Percentiles rank a stretch among this genome's conserved stretches.
These are phyloP conservation scores for Leccinum ochraceum DNA, from an alignment of 768 basidiomycete genomes.

Conservation along the genomic window DNA sequence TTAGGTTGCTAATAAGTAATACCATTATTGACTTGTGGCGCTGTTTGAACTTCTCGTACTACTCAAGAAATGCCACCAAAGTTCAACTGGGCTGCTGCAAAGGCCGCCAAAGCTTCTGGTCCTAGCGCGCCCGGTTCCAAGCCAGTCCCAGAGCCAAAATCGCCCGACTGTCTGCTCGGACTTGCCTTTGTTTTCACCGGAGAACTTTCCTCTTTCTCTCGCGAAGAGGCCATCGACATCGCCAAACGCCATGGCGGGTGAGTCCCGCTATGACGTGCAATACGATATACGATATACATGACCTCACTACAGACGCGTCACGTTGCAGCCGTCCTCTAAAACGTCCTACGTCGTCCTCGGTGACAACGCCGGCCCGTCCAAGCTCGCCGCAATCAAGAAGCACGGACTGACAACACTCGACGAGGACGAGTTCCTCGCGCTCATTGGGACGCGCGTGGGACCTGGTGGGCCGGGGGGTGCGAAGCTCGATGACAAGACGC, in stretches of 20 bases:
- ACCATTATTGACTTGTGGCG: not conserved
- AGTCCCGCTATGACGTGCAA: conserved; percentile 29
- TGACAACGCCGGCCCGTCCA: conserved; percentile 82
- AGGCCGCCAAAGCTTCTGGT: conserved; percentile 62
- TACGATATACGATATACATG: not conserved
- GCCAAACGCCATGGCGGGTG: conserved; percentile 94
- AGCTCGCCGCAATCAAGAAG: conserved; percentile 85
- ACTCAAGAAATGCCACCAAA: conserved; percentile 4
- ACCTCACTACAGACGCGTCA: conserved; percentile 68
- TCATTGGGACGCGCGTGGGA: conserved; percentile 75
- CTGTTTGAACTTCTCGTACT: not conserved
- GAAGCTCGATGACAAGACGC: conserved; percentile 72
- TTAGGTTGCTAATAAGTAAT: no score
- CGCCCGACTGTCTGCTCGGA: conserved; percentile 81
- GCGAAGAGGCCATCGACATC: conserved; percentile 84
- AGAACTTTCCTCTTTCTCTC: conserved; percentile 80
- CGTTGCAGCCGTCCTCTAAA: conserved; percentile 82
- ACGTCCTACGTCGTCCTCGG: conserved; percentile 92
- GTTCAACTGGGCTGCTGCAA: conserved; percentile 50
- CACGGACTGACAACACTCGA: conserved; percentile 70
- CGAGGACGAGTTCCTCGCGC: conserved; percentile 84
- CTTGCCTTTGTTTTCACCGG: conserved; percentile 96
- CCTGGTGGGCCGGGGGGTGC: conserved; percentile 36
- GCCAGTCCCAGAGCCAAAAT: conserved; percentile 65
- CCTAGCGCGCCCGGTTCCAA: conserved; percentile 61